Evolutionary conservation across 495 filamentous ascomycete genomes (phyloP).

Genomic region (Annulohypoxylon bovei): DNA sequence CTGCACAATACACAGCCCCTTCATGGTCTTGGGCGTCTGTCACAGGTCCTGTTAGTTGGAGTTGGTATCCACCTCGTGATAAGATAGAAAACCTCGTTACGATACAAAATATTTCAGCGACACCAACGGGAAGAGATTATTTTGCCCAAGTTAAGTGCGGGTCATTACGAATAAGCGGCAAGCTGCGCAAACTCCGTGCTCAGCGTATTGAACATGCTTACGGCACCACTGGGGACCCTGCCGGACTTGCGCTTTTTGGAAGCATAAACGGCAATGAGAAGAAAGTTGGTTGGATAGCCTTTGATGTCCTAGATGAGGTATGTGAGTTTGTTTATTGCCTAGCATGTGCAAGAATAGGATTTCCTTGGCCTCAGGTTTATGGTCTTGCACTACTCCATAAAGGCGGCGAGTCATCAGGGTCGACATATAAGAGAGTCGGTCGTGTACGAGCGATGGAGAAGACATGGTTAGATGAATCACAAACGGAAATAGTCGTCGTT

Average conservation of each 20-base stretch:
- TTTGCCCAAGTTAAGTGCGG: background rate
- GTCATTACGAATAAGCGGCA: background rate
- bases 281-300: background rate
- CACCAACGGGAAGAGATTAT: background rate
- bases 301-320: background rate
- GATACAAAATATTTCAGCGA: background rate
- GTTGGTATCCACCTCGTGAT: background rate
- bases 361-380: constrained; percentile 1
- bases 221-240: background rate
- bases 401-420: background rate
- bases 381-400: background rate
- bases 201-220: background rate
- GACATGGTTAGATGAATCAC: background rate
- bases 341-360: background rate
- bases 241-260: background rate
- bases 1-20: background rate
- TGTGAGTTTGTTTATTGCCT: background rate
- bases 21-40: background rate
- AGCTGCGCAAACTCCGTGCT: background rate
- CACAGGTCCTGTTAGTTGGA: background rate
- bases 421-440: background rate
- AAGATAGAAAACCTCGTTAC: background rate
- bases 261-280: background rate
- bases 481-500: background rate
- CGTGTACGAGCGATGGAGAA: background rate